Evolutionary conservation across 2,329 filamentous ascomycete genomes (phyloP).

Genomic region (Pyrenophora graminea): DNA sequence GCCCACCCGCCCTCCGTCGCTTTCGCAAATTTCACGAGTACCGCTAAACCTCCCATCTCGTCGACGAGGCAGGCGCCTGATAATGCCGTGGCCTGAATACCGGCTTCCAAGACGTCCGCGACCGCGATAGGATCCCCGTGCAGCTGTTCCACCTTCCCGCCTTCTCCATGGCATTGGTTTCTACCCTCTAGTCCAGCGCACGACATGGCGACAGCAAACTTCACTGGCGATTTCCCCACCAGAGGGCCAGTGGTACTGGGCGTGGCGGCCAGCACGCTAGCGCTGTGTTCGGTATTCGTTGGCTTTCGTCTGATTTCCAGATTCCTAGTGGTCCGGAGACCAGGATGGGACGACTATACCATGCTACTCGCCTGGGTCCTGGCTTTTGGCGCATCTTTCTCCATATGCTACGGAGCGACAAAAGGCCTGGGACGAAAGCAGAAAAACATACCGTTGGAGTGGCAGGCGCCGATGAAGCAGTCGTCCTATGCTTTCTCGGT

Average conservation of each 20-base stretch:
- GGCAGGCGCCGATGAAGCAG: conserved; percentile 59
- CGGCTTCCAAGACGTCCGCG: conserved; percentile 29
- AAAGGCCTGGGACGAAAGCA: conserved; percentile 73
- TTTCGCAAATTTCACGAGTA: background rate
- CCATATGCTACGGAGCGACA: conserved; percentile 66
- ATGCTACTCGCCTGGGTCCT: conserved; percentile 80
- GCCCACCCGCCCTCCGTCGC: background rate
- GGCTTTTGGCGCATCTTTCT: conserved; percentile 68
- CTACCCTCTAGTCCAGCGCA: conserved; percentile 12
- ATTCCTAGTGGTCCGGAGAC: conserved; percentile 69
- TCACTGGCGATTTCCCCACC: conserved; percentile 25
- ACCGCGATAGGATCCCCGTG: conserved; percentile 24
- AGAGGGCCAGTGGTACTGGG: conserved; percentile 60
- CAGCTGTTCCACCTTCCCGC: background rate
- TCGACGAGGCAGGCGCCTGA: conserved; percentile 19
- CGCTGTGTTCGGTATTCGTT: conserved; percentile 75
- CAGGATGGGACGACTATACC: conserved; percentile 78
- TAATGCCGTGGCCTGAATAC: conserved; percentile 27
- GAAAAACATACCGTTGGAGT: conserved; percentile 57
- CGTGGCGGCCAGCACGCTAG: conserved; percentile 71
- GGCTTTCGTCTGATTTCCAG: conserved; percentile 73
- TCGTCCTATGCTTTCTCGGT: conserved; percentile 65
- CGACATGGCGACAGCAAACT: conserved; percentile 32
- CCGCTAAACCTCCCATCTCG: conserved; percentile 2
- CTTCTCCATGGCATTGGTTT: conserved; percentile 13